Base-by-base conservation (phyloP, 1,284 basidiomycete genomes). In the Inonotus obliquus region DNA sequence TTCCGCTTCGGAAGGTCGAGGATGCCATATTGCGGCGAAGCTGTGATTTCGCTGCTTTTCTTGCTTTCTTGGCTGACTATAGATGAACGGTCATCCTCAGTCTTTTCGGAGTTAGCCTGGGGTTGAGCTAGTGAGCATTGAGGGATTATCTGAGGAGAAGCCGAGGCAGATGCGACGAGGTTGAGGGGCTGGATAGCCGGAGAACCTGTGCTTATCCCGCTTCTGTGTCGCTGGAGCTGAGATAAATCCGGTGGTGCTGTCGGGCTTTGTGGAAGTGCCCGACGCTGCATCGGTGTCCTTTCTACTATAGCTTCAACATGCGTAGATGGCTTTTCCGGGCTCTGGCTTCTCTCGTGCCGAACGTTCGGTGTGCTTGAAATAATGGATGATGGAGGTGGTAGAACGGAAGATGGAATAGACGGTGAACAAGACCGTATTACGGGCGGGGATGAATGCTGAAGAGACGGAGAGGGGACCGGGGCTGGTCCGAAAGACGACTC, bases 11-110 rank as follows among this genome's bases (percentile, higher is more conserved):
- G 68, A 4, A 69, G 61, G 54, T 71, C 70, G 10, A 67, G 66
- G 7, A 68, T 69, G 4, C 68, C 71, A 57, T 68, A 71, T 45
- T 68, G 65, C 5, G 41, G 41, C 47, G 72, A 73, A 17, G 70
- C 11, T 17, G 54, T 39, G 4, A 14, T 2, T 2, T 35, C 37
- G 27, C 52, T 29, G 7, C 53, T 54, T 41, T 54, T 13, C 37
- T 35, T 41, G 10, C 27, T 41, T 55, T 27, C 38, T 23, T 25
- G 41, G 11, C 54, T 13, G 17, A 39, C 17, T 41, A 21, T 37
- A 39, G 54, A 45, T 11, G 39, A 35, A 4, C 44, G 29, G 41
- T 53, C 48, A 19, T 59, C 57, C 6, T 25, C 58, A 4, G n/a
- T 49, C 17, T 41, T 35, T 14, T 23, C n/a, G 14, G n/a, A 19